Evolutionary conservation across 1,284 basidiomycete genomes (phyloP).

Genomic region (Rhizoctonia solani): DNA sequence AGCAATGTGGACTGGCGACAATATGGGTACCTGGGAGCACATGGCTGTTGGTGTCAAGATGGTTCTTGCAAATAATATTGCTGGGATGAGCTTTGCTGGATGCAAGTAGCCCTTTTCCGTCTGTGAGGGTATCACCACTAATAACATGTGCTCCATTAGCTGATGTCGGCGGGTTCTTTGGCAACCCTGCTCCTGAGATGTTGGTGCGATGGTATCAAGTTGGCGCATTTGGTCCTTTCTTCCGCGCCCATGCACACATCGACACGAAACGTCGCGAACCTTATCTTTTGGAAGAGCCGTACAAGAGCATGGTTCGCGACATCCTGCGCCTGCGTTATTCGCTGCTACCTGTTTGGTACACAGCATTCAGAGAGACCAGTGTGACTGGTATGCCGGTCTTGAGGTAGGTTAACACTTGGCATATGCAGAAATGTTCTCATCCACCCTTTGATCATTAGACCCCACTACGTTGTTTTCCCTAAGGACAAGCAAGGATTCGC

Average conservation of each 20-base stretch:
- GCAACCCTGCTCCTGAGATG: conserved; percentile 93
- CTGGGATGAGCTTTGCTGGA: conserved; percentile 93
- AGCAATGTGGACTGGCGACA: conserved; percentile 99
- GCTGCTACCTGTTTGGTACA: conserved; percentile 95
- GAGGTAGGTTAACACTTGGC: conserved; percentile 59
- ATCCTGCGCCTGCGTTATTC: conserved; percentile 84
- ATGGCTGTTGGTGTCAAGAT: conserved; percentile 94
- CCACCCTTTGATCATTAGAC: conserved; percentile 53
- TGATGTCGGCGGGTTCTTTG: conserved; percentile 98
- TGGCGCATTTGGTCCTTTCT: conserved; percentile 95
- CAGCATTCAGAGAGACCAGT: conserved; percentile 87
- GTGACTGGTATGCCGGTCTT: conserved; percentile 79
- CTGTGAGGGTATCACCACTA: not conserved
- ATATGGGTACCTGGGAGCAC: conserved; percentile 97
- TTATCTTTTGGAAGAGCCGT: conserved; percentile 88
- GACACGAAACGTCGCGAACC: conserved; percentile 98
- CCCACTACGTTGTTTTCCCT: conserved; percentile 94
- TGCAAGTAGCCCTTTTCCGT: conserved; percentile 57
- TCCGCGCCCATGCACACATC: conserved; percentile 97
- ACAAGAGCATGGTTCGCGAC: conserved; percentile 79
- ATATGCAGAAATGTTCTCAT: not conserved
- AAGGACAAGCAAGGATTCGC: conserved; percentile 81
- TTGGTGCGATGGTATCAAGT: conserved; percentile 97
- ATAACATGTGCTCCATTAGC: conserved; percentile 53
- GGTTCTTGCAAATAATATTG: conserved; percentile 88